A percentile compares a stretch with the other conserved stretches of the same genome.
Evolutionary conservation across 805 yeast genomes (phyloP).

Genomic region (Wickerhamiella australiensis): DNA sequence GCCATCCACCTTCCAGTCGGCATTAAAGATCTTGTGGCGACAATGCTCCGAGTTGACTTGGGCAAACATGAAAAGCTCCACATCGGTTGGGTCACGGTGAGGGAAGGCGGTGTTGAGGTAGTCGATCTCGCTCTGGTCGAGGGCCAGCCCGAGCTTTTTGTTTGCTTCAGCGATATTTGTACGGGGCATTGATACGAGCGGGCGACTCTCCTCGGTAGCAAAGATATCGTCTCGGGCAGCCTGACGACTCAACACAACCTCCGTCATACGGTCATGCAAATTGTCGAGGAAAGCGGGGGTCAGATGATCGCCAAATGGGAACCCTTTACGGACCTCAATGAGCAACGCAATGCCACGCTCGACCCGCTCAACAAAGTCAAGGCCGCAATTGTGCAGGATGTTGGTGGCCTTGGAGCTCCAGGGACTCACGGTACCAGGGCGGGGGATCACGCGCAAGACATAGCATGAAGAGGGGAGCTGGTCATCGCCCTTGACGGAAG

Average conservation of each 20-base stretch:
- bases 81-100: conserved; percentile 90
- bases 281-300: conserved; percentile 50
- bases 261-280: conserved; percentile 92
- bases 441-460: conserved; percentile 69
- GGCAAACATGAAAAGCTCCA: conserved; percentile 96
- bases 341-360: conserved; percentile 82
- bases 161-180: conserved; percentile 65
- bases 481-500: conserved; percentile 24
- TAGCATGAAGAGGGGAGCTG: conserved; percentile 31
- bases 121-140: conserved; percentile 85
- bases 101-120: conserved; percentile 77
- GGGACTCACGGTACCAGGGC: conserved; percentile 94
- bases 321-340: conserved; percentile 58
- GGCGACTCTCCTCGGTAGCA: conserved; percentile 68
- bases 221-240: conserved; percentile 69
- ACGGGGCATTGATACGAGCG: conserved; percentile 47
- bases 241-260: conserved; percentile 37
- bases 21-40: conserved; percentile 97
- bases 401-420: conserved; percentile 99
- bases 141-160: conserved; percentile 78
- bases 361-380: conserved; percentile 61
- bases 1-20: conserved; percentile 94
- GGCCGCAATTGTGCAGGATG: conserved; percentile 79
- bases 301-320: conserved; percentile 47
- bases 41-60: conserved; percentile 99